Percentiles rank a stretch among this genome's conserved stretches.
These are phyloP conservation scores for Jaapia argillacea DNA, from an alignment of 768 basidiomycete species.

Conservation along the genomic window DNA sequence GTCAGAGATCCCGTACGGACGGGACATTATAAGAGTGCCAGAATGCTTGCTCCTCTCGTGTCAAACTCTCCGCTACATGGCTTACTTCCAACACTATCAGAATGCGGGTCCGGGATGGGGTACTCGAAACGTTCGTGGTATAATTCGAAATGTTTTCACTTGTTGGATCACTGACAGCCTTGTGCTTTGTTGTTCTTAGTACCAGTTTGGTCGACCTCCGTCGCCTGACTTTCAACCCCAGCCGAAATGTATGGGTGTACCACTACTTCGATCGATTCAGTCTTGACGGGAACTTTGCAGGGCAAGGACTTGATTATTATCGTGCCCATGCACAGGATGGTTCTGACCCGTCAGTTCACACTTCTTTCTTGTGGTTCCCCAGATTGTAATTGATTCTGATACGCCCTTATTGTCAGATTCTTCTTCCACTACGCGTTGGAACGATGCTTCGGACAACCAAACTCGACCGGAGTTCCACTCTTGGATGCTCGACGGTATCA, in stretches of 20 bases:
- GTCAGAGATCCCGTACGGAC: too few species aligned
- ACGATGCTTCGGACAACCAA: slow-evolving; percentile 45
- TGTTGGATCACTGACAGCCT: too few species aligned
- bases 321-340: slow-evolving; percentile 45
- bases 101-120: too few species aligned
- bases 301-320: slow-evolving; percentile 55
- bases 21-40: too few species aligned
- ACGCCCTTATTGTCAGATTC: slow-evolving; percentile 16
- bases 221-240: slow-evolving; percentile 31
- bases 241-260: slow-evolving; percentile 27
- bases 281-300: slow-evolving; percentile 21
- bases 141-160: too few species aligned
- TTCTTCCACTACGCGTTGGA: slow-evolving; percentile 27
- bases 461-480: slow-evolving; percentile 37
- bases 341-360: slow-evolving; percentile 44
- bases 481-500: slow-evolving; percentile 61
- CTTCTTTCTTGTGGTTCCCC: slow-evolving; percentile 7
- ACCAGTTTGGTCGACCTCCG: slow-evolving; percentile 24
- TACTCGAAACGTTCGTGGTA: too few species aligned
- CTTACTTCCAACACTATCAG: too few species aligned
- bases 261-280: slow-evolving; percentile 29
- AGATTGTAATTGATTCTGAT: not conserved
- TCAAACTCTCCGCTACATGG: too few species aligned
- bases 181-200: too few species aligned
- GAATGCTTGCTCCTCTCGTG: too few species aligned